These are phyloP conservation scores for Mucor irregularis DNA, from an alignment of 371 early-diverging fungal genomes.

Conservation along the genomic window DNA sequence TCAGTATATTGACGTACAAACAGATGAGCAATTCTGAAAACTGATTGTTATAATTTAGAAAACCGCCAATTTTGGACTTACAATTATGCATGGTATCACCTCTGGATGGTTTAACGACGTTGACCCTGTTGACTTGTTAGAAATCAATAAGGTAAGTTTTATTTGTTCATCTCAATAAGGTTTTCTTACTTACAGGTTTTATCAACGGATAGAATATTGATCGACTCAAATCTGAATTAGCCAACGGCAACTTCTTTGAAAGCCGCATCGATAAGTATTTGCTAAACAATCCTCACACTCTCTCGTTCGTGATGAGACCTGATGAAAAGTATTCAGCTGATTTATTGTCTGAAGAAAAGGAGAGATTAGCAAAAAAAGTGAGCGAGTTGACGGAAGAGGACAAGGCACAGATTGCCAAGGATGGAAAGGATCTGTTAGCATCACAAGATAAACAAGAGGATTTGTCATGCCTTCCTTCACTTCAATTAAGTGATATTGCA, in stretches of 20 bases:
- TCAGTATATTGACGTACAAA: slow-evolving; percentile 30
- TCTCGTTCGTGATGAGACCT: slow-evolving; percentile 85
- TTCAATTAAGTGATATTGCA: slow-evolving; percentile 76
- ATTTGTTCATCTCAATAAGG: neutral
- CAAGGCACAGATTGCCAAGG: slow-evolving; percentile 54
- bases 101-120: slow-evolving; percentile 90
- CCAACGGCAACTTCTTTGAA: slow-evolving; percentile 70
- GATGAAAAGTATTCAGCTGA: slow-evolving; percentile 62
- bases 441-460: slow-evolving; percentile 80
- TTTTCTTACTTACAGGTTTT: neutral
- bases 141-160: slow-evolving; percentile 64
- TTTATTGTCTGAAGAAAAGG: slow-evolving; percentile 63
- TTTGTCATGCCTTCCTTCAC: slow-evolving; percentile 79
- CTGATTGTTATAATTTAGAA: slow-evolving; percentile 48
- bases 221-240: slow-evolving; percentile 67
- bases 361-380: slow-evolving; percentile 63
- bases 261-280: slow-evolving; percentile 74
- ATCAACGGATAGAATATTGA: slow-evolving; percentile 61
- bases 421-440: slow-evolving; percentile 62
- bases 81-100: slow-evolving; percentile 74
- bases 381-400: slow-evolving; percentile 60
- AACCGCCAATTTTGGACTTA: slow-evolving; percentile 87
- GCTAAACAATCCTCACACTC: slow-evolving; percentile 73
- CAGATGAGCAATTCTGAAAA: neutral
- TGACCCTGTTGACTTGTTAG: slow-evolving; percentile 83